Evolutionary conservation across 805 yeast species (phyloP).

Genomic region (Kuraishia piskuri): DNA sequence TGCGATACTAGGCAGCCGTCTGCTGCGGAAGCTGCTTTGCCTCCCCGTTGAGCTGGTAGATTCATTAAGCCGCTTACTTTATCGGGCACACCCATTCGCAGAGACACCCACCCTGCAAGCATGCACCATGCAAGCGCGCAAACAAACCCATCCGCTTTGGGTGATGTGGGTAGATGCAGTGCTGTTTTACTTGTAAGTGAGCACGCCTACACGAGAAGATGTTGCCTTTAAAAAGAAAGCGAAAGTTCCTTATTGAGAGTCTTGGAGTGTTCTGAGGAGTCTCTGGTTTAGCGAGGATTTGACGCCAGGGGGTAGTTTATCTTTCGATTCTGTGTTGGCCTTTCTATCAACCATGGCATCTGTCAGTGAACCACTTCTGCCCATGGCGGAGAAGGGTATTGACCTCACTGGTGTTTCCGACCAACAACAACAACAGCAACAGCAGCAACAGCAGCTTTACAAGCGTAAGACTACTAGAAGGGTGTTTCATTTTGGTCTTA

Average conservation of each 20-base stretch:
- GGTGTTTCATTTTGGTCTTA: neutral
- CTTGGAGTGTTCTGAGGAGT: too few species aligned
- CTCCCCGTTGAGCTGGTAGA: too few species aligned
- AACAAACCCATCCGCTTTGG: neutral
- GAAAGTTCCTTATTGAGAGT: too few species aligned
- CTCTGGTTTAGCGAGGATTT: too few species aligned
- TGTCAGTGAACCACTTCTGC: neutral
- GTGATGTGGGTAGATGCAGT: neutral
- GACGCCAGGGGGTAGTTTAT: neutral
- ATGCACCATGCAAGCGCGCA: neutral
- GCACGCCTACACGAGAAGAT: neutral
- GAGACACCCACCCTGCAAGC: neutral
- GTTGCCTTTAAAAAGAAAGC: neutral
- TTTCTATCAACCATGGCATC: neutral
- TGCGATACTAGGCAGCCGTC: too few species aligned
- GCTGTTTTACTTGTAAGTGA: neutral
- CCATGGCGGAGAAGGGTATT: neutral
- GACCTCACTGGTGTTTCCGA: neutral
- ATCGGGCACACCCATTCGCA: neutral
- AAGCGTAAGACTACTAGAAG: neutral
- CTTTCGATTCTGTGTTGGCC: too few species aligned
- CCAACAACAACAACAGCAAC: neutral
- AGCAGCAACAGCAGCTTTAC: neutral
- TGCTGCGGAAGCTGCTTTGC: too few species aligned
- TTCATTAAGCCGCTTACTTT: neutral